A percentile compares a stretch with the other conserved stretches of the same genome.
Conservation (phyloP, 805 yeast genomes). For the Candida nemodendra region DNA sequence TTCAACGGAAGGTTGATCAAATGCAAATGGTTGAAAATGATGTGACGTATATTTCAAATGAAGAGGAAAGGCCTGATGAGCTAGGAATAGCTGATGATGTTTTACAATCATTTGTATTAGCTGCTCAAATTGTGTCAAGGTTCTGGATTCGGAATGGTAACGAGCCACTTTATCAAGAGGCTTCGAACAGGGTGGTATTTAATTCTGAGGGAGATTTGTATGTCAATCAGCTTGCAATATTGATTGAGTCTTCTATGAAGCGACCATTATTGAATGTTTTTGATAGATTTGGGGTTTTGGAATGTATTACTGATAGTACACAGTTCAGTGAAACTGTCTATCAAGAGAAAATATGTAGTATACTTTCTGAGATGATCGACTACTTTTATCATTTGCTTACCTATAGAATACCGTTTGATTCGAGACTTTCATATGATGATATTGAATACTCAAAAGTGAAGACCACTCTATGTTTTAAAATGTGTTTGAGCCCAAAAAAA, state of each 20-base stretch:
- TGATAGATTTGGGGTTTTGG: slow-evolving; percentile 56
- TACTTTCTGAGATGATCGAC: slow-evolving; percentile 42
- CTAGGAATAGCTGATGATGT: slow-evolving; percentile 54
- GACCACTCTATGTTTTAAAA: slow-evolving; percentile 45
- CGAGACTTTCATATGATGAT: slow-evolving; percentile 14
- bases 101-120: slow-evolving; percentile 57
- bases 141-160: slow-evolving; percentile 77
- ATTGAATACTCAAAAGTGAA: slow-evolving; percentile 28
- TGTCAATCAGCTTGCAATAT: slow-evolving; percentile 42
- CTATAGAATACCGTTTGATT: slow-evolving; percentile 28
- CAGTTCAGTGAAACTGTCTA: slow-evolving; percentile 38
- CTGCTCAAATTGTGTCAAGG: slow-evolving; percentile 59
- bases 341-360: slow-evolving; percentile 46
- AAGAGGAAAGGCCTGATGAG: slow-evolving; percentile 33
- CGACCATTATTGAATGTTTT: slow-evolving; percentile 39
- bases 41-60: slow-evolving; percentile 10
- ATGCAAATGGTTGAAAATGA: slow-evolving; percentile 8
- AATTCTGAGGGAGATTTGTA: slow-evolving; percentile 42
- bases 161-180: slow-evolving; percentile 26
- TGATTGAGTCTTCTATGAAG: slow-evolving; percentile 37
- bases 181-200: slow-evolving; percentile 19
- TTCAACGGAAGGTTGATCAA: slow-evolving; percentile 13
- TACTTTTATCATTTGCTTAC: slow-evolving; percentile 47
- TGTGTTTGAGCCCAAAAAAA: slow-evolving; percentile 52
- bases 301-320: slow-evolving; percentile 14